phyloP scores from a whole-genome alignment of 306 rosid species.

The Aeschynomene evenia region DNA sequence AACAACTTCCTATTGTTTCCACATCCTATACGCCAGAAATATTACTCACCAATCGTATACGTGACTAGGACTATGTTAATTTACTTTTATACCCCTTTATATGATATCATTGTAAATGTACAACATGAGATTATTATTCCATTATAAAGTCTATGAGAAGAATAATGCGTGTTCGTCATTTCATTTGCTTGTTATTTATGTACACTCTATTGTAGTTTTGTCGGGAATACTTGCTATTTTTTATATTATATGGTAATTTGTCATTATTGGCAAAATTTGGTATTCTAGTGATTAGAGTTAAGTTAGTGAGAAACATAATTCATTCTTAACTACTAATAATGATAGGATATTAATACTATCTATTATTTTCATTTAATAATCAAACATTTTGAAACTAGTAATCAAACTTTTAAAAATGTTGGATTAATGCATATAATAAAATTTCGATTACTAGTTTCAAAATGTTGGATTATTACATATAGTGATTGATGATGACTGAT shows the following conservation, averaged over 20 bases:
- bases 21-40: background rate
- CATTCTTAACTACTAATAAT: no score
- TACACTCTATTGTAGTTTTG: background rate
- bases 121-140: background rate
- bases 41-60: no score
- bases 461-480: no score
- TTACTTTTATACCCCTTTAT: background rate
- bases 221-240: background rate
- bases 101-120: background rate
- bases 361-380: no score
- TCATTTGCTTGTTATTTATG: background rate
- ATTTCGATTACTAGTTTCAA: no score
- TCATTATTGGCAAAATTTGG: background rate
- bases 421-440: no score
- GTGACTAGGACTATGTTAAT: background rate
- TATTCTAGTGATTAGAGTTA: background rate
- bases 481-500: no score
- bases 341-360: no score
- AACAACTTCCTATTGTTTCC: background rate
- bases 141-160: background rate
- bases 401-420: no score
- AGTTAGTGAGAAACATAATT: no score
- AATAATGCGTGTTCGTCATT: no score
- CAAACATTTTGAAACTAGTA: no score
- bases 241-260: background rate